Percentiles rank a stretch among this genome's conserved stretches.
Conservation (phyloP, 106 monocot species). For the Acorus gramineus region DNA sequence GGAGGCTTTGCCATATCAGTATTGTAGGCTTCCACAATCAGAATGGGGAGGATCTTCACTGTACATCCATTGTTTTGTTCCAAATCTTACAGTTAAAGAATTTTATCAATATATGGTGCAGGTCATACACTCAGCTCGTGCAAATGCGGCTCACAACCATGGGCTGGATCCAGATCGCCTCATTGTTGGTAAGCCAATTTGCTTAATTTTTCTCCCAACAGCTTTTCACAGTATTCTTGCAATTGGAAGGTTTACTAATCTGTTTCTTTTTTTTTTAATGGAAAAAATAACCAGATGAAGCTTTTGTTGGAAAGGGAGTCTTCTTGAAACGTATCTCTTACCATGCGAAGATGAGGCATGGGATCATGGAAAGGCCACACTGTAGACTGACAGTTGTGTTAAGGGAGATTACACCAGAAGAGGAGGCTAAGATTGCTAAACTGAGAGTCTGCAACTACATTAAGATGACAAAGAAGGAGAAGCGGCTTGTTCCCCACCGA, state of each 20-base stretch:
- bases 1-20: background rate
- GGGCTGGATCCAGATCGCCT: constrained; percentile 83
- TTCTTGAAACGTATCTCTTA: constrained; percentile 81
- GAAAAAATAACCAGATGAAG: constrained; percentile 37
- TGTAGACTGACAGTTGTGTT: constrained; percentile 83
- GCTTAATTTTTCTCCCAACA: background rate
- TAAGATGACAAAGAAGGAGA: constrained; percentile 74
- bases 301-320: constrained; percentile 86
- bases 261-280: background rate
- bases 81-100: background rate
- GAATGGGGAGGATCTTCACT: too few species aligned
- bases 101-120: constrained; percentile 10
- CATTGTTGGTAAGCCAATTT: constrained; percentile 54
- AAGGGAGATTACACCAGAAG: constrained; percentile 78
- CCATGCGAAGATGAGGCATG: constrained; percentile 82
- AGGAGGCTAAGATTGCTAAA: constrained; percentile 89
- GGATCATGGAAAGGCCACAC: constrained; percentile 84
- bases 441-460: constrained; percentile 86
- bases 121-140: constrained; percentile 93
- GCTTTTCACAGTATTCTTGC: too few species aligned
- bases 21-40: too few species aligned
- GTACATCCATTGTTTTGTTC: background rate
- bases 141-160: constrained; percentile 91
- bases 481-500: constrained; percentile 79
- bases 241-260: background rate